Evolutionary conservation across 306 rosid species (phyloP), one percentile per base, ranked within the genome.

Genomic region (Lathyrus sativus): DNA sequence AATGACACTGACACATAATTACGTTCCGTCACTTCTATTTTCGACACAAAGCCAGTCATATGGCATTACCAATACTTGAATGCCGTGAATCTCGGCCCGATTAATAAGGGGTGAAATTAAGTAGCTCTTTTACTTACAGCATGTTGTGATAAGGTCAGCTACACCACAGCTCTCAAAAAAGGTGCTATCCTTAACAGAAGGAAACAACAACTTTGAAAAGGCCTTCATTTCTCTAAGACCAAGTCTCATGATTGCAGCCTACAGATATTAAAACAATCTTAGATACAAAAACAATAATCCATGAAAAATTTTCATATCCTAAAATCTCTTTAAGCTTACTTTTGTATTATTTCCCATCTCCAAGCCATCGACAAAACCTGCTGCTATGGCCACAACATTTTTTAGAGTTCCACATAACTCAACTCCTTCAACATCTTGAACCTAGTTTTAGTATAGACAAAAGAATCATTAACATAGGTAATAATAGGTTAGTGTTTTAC

Each of bases 191-290:
- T 88, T 87, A 67, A 95, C 95, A 19, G 97, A 86, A 42, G 99
- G 84, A 80, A 90, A 90, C 84, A 90, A 74, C 81, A 88, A 69
- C 80, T 95, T 90, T 68, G 97, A 95, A 71, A 95, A 88, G 22
- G 89, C 93, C 88, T 85, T 95, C 97, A 95, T 88, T 71, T 95
- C 99, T 61, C 85, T 85, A 7, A 93, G 86, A 74, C 99, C 99
- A 57, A 90, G 85, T 84, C 99, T 81, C 99, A 95, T 90, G 72
- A 95, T 90, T 56, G 99, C 99, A 76, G 97, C 99, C 97, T 95
- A 76, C 9, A 65, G 74, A 76, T 53, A 56, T 33, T 22, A 43
- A 71, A 59, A 62, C 11, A 72, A 65, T 53, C 65, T 65, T 43
- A 29, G 38, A 51, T 7, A 50, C 14, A 51, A 49, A 67, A 31